Conservation (phyloP, 805 yeast species). For the Candida sithepensis region DNA sequence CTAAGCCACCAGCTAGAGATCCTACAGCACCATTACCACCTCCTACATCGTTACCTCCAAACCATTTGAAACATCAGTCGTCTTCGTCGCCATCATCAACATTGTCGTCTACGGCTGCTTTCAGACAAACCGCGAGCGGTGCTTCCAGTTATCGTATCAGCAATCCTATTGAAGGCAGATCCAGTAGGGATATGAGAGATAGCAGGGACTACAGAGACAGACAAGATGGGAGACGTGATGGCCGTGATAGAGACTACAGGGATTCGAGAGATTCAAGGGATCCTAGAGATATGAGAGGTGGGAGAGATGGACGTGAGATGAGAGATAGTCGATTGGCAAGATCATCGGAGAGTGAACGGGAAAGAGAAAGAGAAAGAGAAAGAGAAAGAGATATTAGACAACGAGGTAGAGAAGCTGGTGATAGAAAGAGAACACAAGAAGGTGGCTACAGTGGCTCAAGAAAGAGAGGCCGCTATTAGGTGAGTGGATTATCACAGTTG, state of each 20-base stretch:
- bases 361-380: background rate
- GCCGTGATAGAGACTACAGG: too few species aligned
- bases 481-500: too few species aligned
- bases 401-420: background rate
- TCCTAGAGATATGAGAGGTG: background rate
- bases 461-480: slow-evolving; percentile 15
- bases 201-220: background rate
- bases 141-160: background rate
- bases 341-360: background rate
- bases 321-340: background rate
- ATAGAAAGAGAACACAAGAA: slow-evolving; percentile 11
- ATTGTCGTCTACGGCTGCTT: background rate
- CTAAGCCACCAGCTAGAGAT: background rate
- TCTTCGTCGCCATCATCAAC: background rate
- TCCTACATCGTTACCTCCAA: slow-evolving; percentile 12
- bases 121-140: background rate
- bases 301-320: background rate
- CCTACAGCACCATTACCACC: slow-evolving; percentile 12
- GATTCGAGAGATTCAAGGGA: slow-evolving; percentile 4
- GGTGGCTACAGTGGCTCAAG: slow-evolving; percentile 5
- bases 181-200: background rate
- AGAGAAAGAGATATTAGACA: slow-evolving; percentile 1
- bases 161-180: background rate
- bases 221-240: too few species aligned
- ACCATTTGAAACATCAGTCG: background rate